Evolutionary conservation across 1,284 basidiomycete species (phyloP).

Genomic region (Earliella scabrosa): DNA sequence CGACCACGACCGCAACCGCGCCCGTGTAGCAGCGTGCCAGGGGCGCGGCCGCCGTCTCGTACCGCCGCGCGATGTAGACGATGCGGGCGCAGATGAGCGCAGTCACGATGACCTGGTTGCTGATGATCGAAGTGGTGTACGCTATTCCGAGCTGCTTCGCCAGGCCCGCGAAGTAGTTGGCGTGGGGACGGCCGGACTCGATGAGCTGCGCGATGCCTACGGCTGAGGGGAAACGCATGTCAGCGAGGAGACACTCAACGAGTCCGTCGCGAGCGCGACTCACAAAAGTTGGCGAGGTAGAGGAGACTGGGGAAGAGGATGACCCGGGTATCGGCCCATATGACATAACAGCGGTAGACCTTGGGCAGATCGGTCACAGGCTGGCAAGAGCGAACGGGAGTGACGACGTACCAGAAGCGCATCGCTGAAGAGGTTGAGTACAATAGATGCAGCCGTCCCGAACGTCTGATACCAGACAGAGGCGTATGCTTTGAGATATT

Average conservation of each 20-base stretch:
- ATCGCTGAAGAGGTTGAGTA: constrained; percentile 19
- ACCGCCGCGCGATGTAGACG: constrained; percentile 6
- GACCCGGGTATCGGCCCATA: constrained; percentile 8
- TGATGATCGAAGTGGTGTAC: constrained; percentile 4
- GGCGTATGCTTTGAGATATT: constrained; percentile 16
- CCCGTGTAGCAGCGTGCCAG: background rate
- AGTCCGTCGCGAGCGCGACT: background rate
- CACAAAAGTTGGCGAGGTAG: constrained; percentile 13
- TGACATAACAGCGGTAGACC: background rate
- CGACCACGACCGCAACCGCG: constrained; percentile 14
- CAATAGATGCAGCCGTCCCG: constrained; percentile 15
- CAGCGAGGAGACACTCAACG: no score
- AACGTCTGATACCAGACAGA: constrained; percentile 26
- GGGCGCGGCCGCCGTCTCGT: background rate
- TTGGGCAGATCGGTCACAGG: background rate
- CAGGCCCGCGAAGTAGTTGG: constrained; percentile 15
- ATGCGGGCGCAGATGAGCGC: constrained; percentile 19
- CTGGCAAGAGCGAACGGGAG: background rate
- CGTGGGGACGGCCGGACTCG: constrained; percentile 9
- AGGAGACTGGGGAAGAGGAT: constrained; percentile 2
- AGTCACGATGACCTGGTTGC: constrained; percentile 17
- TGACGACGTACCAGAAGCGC: constrained; percentile 16
- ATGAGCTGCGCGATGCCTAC: constrained; percentile 5
- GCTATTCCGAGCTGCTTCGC: constrained; percentile 13
- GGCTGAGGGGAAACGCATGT: background rate